A percentile compares a stretch with the other conserved stretches of the same genome.
phyloP scores from a whole-genome alignment of 768 basidiomycete genomes.

The Collybiopsis confluens region DNA sequence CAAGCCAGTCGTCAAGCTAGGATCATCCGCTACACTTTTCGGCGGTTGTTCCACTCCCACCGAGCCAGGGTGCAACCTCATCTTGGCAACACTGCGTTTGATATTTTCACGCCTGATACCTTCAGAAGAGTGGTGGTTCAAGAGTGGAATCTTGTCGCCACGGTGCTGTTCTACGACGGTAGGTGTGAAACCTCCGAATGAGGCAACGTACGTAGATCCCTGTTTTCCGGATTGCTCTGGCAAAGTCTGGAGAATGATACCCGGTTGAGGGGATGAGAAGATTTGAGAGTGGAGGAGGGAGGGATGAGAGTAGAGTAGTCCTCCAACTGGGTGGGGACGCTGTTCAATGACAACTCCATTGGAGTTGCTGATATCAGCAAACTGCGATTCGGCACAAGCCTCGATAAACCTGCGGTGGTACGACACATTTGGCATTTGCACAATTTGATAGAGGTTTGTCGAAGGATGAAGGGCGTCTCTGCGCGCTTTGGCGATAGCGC shows the following conservation, averaged over 20 bases:
- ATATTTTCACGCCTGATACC: conserved; percentile 1
- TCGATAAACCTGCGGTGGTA: conserved; percentile 37
- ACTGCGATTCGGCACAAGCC: conserved; percentile 14
- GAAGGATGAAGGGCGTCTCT: neutral
- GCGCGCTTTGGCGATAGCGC: conserved; percentile 6
- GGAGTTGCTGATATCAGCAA: conserved; percentile 12
- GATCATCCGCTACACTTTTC: neutral
- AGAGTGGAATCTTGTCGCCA: conserved; percentile 1
- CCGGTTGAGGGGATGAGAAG: conserved; percentile 50
- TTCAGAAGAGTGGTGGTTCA: neutral
- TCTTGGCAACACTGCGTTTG: neutral
- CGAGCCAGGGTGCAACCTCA: conserved; percentile 2
- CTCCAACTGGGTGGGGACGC: conserved; percentile 61
- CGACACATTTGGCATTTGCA: conserved; percentile 15
- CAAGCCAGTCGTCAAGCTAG: neutral
- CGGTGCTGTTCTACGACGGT: neutral
- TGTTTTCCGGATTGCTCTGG: too few species aligned
- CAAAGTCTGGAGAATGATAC: conserved; percentile 54
- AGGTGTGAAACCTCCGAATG: conserved; percentile 42
- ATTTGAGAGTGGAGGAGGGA: conserved; percentile 51
- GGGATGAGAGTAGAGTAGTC: conserved; percentile 54
- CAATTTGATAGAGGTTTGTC: conserved; percentile 19
- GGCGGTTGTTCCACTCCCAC: neutral
- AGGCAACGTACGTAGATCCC: conserved; percentile 26
- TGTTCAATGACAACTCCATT: conserved; percentile 44